Evolutionary conservation across 352 stramenopile genomes (phyloP), one percentile per base, ranked within the genome.

Genomic region (Globisporangium uncinulatum): DNA sequence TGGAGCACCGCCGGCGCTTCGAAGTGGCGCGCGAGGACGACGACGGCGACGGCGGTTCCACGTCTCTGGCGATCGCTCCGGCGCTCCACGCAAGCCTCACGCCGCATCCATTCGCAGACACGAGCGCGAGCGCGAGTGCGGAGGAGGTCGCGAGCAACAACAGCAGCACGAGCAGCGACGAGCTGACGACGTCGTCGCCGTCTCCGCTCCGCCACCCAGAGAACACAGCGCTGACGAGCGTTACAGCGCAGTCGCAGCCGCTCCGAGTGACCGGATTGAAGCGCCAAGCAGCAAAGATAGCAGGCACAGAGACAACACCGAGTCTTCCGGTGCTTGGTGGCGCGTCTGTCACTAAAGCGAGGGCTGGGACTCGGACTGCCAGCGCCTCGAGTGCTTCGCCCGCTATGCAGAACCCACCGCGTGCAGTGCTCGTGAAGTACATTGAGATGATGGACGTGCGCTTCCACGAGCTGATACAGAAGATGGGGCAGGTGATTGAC

Each of bases 401-500:
- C 34, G 6, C 17, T 19, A 15, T 9, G 15, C 51, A 56, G 24
- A 71, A 79, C n/a, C 62, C 62, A 39, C 68, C 75, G n/a, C 70
- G 56, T 50, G 63, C 62, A 41, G 51, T 82, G 47, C 47, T 84
- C 36, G 64, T 83, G 53, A 69, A 83, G 56, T 83, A 86, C 51
- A 69, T 89, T 36, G 62, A 71, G 49, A 57, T 88, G 37, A 83
- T 89, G 69, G 76, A 92, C 47, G 76, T 74, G 45, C 76, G 79
- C 11, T 87, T 87, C 55, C 78, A 87, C 53, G 82, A 92, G 52
- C 66, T 92, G n/a, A 66, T 82, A 32, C 57, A 71, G 54, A 90
- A 87, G 60, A 84, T 92, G 76, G 66, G 74, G 47, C 73, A 89
- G 42, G 83, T 92, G 69, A 78, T 89, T 43, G 79, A 89, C 39